Base-by-base conservation (phyloP, 352 stramenopile genomes). In the Phytophthora boehmeriae region DNA sequence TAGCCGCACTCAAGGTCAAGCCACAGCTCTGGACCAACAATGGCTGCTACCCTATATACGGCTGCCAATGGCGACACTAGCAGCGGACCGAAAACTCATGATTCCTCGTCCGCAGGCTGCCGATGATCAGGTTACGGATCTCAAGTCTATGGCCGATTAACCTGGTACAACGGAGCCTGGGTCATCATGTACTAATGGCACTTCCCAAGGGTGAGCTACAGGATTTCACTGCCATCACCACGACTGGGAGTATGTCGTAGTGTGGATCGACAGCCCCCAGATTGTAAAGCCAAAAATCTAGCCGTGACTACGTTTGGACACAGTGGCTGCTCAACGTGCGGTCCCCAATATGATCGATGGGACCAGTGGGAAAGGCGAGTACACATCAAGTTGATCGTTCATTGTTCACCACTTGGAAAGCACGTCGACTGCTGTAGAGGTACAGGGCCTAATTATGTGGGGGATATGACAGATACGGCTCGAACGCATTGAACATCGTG, bases 191-290 rank as follows among this genome's bases (percentile, higher is more conserved):
- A 64, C 60, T 62, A 54, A 36, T 74, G 66, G 66, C 69, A 74
- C 54, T 69, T 74, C 48, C 59, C 66, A 74, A 74, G 55, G 66
- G 69, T 48, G 61, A 48, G 44, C 66, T 54, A 27, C 56, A 43
- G 43, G 46, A 59, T 5, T 45, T 42, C 32, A 34, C 45, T 46
- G 61, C 53, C 38, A 73, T 25, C 58, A 63, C 32, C 63, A 74
- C 55, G 68, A 77, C 55, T 78, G 68, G 68, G 68, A 76, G 52
- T 50, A 71, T 22, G 55, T 54, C 4, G 48, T 73, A 32, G 52
- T 76, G 13, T 70, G 62, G 62, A 70, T 63, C n/a, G 44, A 46
- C 32, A 60, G 64, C n/a, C 23, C 66, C 42, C 25, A 30, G 6
- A 30, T 8, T 30, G 25, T 30, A 30, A 30, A 30, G 3, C 25